Percentiles rank a stretch among this genome's conserved stretches.
Evolutionary conservation across 352 stramenopile species (phyloP).

Genomic region (Phytophthora quininea): DNA sequence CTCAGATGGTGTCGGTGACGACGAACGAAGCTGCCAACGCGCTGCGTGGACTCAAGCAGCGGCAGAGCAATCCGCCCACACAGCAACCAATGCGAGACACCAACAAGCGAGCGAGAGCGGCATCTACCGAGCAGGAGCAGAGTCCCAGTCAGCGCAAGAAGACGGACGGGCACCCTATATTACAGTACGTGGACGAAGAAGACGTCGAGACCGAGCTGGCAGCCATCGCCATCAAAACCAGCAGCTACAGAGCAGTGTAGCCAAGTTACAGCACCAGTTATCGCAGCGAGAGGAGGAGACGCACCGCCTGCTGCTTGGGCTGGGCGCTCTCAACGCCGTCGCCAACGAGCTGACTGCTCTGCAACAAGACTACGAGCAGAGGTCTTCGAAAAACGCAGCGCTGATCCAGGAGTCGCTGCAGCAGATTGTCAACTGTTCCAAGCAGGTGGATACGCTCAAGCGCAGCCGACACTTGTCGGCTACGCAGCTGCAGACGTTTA

Average conservation of each 20-base stretch:
- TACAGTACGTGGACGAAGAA: not conserved
- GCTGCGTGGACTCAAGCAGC: slow-evolving; percentile 18
- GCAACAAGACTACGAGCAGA: slow-evolving; percentile 55
- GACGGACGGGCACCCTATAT: slow-evolving; percentile 1
- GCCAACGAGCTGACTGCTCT: slow-evolving; percentile 46
- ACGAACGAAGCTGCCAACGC: slow-evolving; percentile 15
- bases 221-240: slow-evolving; percentile 44
- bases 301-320: slow-evolving; percentile 38
- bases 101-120: slow-evolving; percentile 33
- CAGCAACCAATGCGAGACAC: slow-evolving; percentile 10
- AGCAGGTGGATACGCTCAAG: slow-evolving; percentile 52
- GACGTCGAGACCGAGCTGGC: slow-evolving; percentile 31
- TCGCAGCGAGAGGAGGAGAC: slow-evolving; percentile 42
- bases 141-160: slow-evolving; percentile 21
- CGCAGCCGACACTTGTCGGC: slow-evolving; percentile 35
- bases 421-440: slow-evolving; percentile 61
- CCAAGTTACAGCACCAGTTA: slow-evolving; percentile 45
- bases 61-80: not conserved
- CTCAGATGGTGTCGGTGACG: slow-evolving; percentile 16
- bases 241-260: slow-evolving; percentile 46
- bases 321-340: slow-evolving; percentile 44
- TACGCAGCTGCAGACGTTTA: slow-evolving; percentile 50
- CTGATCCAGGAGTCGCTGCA: slow-evolving; percentile 57
- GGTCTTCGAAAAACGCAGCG: slow-evolving; percentile 48
- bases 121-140: slow-evolving; percentile 14